Evolutionary conservation across 2,329 filamentous ascomycete genomes (phyloP).

Genomic region (Sarocladiaceae sp.): DNA sequence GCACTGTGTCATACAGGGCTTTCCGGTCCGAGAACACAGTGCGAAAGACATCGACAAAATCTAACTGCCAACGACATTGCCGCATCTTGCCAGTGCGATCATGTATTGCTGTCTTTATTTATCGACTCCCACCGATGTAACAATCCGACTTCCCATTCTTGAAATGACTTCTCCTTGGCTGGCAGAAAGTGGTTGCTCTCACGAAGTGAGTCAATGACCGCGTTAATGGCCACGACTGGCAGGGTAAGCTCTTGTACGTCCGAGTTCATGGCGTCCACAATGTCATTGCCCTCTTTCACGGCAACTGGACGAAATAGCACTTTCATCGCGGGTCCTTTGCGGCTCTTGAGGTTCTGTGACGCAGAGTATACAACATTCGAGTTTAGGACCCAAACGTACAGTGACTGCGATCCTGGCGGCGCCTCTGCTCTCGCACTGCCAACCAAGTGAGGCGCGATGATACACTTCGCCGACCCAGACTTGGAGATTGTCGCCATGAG

Average conservation of each 20-base stretch:
- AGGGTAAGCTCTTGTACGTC: constrained; percentile 55
- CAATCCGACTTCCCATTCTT: constrained; percentile 62
- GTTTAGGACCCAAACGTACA: constrained; percentile 52
- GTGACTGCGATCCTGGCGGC: constrained; percentile 13
- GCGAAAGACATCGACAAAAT: neutral
- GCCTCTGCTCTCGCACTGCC: neutral
- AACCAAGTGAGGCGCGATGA: constrained; percentile 34
- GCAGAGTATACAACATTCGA: constrained; percentile 47
- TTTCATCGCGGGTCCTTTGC: constrained; percentile 40
- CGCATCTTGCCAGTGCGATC: no score
- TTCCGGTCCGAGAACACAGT: neutral
- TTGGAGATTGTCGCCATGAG: constrained; percentile 47
- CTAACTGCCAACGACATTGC: no score
- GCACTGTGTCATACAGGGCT: neutral
- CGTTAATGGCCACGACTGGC: constrained; percentile 41
- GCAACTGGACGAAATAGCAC: constrained; percentile 42
- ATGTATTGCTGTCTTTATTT: neutral
- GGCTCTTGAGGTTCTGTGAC: constrained; percentile 19
- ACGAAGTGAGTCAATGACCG: constrained; percentile 37
- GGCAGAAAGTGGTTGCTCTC: constrained; percentile 49
- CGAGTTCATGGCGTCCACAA: constrained; percentile 45
- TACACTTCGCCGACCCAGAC: constrained; percentile 52
- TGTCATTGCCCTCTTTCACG: constrained; percentile 36
- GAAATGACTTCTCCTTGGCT: constrained; percentile 47
- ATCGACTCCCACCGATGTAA: constrained; percentile 35